Conservation (phyloP, 2,329 filamentous ascomycete species). For the Pestalotiopsis fici region DNA sequence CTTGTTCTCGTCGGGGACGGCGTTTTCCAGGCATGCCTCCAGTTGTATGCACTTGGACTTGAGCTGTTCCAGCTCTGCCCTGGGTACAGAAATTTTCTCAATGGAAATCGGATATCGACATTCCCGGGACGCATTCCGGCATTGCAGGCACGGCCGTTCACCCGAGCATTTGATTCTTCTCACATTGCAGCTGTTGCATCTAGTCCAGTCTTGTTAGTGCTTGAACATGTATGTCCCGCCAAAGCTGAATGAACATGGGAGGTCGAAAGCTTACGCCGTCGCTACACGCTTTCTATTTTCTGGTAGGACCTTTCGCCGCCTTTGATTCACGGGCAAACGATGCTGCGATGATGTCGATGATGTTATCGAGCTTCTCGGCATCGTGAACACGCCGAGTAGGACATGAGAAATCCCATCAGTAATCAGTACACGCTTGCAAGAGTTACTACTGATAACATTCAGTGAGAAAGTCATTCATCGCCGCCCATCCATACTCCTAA, state of each 20-base stretch:
- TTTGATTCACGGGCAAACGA: slow-evolving; percentile 51
- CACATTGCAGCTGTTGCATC: slow-evolving; percentile 55
- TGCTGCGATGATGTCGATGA: slow-evolving; percentile 17
- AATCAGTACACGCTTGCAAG: not conserved
- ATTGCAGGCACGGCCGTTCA: slow-evolving; percentile 48
- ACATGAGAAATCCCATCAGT: not conserved
- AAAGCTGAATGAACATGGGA: not conserved
- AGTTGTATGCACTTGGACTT: slow-evolving; percentile 38
- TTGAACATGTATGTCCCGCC: not conserved
- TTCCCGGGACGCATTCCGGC: slow-evolving; percentile 40
- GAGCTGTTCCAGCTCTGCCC: slow-evolving; percentile 42
- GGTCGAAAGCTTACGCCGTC: slow-evolving; percentile 41
- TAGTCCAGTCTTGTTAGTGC: slow-evolving; percentile 19
- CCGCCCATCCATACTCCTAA: not conserved
- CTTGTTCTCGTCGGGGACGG: slow-evolving; percentile 34
- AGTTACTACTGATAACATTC: not conserved
- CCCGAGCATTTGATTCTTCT: slow-evolving; percentile 55
- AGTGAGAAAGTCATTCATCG: too few relatives aligned
- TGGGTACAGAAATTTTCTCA: slow-evolving; percentile 44
- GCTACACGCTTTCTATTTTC: slow-evolving; percentile 50
- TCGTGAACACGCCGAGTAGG: not conserved
- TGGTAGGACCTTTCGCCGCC: slow-evolving; percentile 46
- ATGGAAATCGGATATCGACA: slow-evolving; percentile 48
- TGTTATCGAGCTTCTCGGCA: slow-evolving; percentile 4
- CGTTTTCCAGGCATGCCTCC: slow-evolving; percentile 38